phyloP scores from a whole-genome alignment of 345 rosid genomes.

The Dipteronia dyeriana region DNA sequence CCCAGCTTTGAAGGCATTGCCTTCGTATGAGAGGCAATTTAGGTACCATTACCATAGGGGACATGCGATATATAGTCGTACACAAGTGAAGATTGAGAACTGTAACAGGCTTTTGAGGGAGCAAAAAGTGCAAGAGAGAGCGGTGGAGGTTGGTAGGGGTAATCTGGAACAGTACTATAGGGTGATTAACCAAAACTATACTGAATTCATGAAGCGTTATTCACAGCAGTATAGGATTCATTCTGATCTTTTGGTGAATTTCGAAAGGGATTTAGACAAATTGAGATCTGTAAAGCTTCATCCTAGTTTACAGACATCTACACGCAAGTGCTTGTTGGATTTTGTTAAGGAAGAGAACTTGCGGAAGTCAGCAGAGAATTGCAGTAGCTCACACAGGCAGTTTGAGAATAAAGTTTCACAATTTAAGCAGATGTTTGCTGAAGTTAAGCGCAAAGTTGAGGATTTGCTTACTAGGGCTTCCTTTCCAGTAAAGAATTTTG shows the following conservation, averaged over 20 bases:
- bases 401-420: conserved; percentile 88
- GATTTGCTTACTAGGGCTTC: conserved; percentile 65
- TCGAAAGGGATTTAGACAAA: conserved; percentile 73
- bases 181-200: conserved; percentile 68
- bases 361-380: conserved; percentile 66
- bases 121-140: conserved; percentile 91
- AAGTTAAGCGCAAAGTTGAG: conserved; percentile 70
- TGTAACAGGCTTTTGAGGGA: conserved; percentile 76
- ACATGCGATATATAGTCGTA: conserved; percentile 53
- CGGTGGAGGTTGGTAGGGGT: conserved; percentile 76
- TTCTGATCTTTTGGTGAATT: conserved; percentile 69
- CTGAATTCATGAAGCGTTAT: conserved; percentile 86
- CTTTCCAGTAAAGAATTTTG: conserved; percentile 53
- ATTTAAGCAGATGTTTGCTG: conserved; percentile 78
- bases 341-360: conserved; percentile 85
- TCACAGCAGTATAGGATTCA: conserved; percentile 71
- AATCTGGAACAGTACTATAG: conserved; percentile 86
- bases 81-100: conserved; percentile 48
- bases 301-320: conserved; percentile 59
- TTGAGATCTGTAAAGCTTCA: conserved; percentile 79
- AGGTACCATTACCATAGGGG: conserved; percentile 75
- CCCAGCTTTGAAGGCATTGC: conserved; percentile 94
- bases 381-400: conserved; percentile 75
- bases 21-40: conserved; percentile 86
- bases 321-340: conserved; percentile 66